Evolutionary conservation across 257 asterid genomes (phyloP).

Genomic region (Coffea eugenioides): DNA sequence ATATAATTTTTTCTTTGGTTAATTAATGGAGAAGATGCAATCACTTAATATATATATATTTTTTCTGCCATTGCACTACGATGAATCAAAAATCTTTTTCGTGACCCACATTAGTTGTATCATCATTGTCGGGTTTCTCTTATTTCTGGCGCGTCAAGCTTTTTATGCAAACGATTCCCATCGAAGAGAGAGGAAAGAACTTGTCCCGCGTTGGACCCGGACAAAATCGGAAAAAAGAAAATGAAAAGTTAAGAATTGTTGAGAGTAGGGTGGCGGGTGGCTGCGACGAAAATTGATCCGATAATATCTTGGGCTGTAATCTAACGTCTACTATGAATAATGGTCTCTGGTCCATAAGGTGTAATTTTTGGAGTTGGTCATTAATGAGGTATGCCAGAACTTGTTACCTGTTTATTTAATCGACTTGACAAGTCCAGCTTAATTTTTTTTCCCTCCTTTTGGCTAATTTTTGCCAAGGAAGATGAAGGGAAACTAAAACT

Average conservation of each 20-base stretch:
- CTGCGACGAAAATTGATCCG: not conserved
- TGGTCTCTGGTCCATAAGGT: not conserved
- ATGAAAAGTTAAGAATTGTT: no score
- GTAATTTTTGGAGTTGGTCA: no score
- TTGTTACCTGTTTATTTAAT: not conserved
- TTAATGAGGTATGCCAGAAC: not conserved
- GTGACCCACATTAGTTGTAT: not conserved
- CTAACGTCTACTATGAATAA: not conserved
- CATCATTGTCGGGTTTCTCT: not conserved
- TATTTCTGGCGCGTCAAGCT: not conserved
- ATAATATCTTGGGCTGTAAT: not conserved
- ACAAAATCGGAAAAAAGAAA: not conserved
- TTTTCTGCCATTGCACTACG: no score
- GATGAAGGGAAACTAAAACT: no score
- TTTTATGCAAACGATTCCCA: no score
- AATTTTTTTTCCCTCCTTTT: no score
- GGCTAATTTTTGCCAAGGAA: no score
- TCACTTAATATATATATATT: no score
- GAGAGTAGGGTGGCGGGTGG: not conserved
- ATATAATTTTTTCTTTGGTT: not conserved
- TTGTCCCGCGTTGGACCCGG: not conserved
- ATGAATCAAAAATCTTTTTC: no score
- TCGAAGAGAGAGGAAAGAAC: not conserved
- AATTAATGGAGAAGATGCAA: not conserved
- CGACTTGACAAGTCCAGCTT: no score